These are phyloP conservation scores for Fraxinus anomala DNA, from an alignment of 257 asterid genomes.

Conservation along the genomic window DNA sequence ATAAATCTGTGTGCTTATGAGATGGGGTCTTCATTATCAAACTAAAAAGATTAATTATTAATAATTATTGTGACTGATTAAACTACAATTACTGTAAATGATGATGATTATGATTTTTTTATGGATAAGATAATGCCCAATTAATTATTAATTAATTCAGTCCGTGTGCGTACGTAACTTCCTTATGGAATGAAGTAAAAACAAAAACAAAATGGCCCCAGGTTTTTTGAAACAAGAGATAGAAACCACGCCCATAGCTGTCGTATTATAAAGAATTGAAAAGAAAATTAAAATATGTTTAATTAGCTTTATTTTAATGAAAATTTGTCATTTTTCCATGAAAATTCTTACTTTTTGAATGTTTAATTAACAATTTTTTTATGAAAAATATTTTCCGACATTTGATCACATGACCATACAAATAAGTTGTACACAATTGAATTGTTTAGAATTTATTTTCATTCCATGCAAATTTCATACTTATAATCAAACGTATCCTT, in stretches of 20 bases:
- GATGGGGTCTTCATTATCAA: neutral
- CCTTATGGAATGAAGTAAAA: neutral
- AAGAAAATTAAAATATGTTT: no score
- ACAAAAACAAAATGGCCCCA: neutral
- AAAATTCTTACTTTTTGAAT: no score
- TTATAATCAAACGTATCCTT: no score
- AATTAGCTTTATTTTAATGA: no score
- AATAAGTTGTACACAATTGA: no score
- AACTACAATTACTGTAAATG: neutral
- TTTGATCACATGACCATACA: no score
- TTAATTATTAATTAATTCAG: constrained; percentile 5
- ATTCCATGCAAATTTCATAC: no score
- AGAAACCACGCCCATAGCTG: neutral
- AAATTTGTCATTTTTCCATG: no score
- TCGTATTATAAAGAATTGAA: neutral
- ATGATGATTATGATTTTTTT: neutral
- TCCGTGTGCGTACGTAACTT: constrained; percentile 32
- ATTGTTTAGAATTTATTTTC: no score
- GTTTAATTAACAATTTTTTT: no score
- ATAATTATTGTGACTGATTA: neutral
- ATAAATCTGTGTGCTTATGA: neutral
- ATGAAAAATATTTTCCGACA: no score
- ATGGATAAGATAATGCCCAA: constrained; percentile 21
- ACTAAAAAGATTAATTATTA: neutral
- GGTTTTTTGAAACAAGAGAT: neutral